Conservation (phyloP, 805 yeast genomes). For the Saturnispora diversa region DNA sequence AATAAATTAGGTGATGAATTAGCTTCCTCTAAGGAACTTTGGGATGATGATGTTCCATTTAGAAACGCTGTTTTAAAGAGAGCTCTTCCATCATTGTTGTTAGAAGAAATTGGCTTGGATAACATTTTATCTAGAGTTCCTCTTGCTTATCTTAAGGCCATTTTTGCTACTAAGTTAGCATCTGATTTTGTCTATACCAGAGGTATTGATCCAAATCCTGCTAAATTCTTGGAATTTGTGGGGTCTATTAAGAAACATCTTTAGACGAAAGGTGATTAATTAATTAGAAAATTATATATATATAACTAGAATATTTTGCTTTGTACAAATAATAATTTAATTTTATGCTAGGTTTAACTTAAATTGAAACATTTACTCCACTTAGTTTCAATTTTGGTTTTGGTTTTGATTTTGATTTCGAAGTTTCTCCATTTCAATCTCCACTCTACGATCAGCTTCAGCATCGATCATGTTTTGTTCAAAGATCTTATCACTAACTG, state of each 20-base stretch:
- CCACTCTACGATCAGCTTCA: constrained; percentile 28
- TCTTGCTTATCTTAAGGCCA: constrained; percentile 75
- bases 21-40: constrained; percentile 68
- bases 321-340: not conserved
- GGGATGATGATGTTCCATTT: constrained; percentile 72
- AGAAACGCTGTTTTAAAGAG: constrained; percentile 68
- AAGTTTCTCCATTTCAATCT: constrained; percentile 18
- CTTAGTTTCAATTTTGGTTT: too few relatives aligned
- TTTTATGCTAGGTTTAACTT: too few relatives aligned
- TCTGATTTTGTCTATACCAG: constrained; percentile 76
- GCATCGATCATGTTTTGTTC: constrained; percentile 27
- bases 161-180: constrained; percentile 80
- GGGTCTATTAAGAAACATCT: constrained; percentile 44
- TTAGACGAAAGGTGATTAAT: not conserved
- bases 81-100: constrained; percentile 70
- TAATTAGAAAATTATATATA: not conserved
- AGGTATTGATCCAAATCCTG: constrained; percentile 77
- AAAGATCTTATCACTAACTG: constrained; percentile 23
- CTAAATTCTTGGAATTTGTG: constrained; percentile 63
- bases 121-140: constrained; percentile 73
- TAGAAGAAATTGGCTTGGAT: constrained; percentile 57
- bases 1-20: constrained; percentile 66
- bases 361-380: too few relatives aligned
- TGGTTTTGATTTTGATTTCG: not conserved
- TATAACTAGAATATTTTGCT: not conserved